These are phyloP conservation scores for Zea mays DNA, from an alignment of 176 grass and related monocot genomes.

Conservation along the genomic window Zm-B73-REFERENCE-NAM-5.0 NC_050097.1:6233001-6233500, in stretches of 20 bases:
- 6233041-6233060: slow-evolving; percentile 95
- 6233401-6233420: neutral
- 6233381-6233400: neutral
- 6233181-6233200: slow-evolving; percentile 84
- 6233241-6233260: slow-evolving; percentile 84
- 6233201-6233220: slow-evolving; percentile 93
- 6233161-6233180: neutral
- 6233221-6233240: slow-evolving; percentile 85
- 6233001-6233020: slow-evolving; percentile 72
- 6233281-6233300: slow-evolving; percentile 84
- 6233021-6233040: slow-evolving; percentile 79
- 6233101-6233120: slow-evolving; percentile 79
- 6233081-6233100: slow-evolving; percentile 79
- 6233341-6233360: neutral
- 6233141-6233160: slow-evolving; percentile 4
- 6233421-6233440: neutral
- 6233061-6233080: slow-evolving; percentile 98
- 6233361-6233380: neutral
- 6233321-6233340: slow-evolving; percentile 15
- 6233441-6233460: neutral
- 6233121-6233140: slow-evolving; percentile 22
- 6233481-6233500: neutral
- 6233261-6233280: slow-evolving; percentile 77
- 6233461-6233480: neutral
- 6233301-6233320: slow-evolving; percentile 56